phyloP scores from a whole-genome alignment of 2,329 filamentous ascomycete genomes.

The Xylaria sp. region DNA sequence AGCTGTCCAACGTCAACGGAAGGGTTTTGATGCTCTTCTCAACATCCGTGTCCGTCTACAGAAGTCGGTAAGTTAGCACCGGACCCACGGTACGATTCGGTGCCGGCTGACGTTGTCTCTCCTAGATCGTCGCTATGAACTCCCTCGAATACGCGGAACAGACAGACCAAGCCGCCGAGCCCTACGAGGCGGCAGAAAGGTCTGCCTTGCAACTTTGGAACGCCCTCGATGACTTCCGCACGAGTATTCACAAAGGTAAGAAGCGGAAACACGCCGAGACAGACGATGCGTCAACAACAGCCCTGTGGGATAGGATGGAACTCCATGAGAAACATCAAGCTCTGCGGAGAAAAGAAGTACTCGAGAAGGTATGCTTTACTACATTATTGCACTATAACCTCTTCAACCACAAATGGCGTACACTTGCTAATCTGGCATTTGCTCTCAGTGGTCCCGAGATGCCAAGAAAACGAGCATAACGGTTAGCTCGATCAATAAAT shows the following conservation, averaged over 20 bases:
- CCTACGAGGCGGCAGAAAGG: conserved; percentile 80
- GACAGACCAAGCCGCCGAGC: conserved; percentile 58
- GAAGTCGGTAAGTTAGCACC: conserved; percentile 66
- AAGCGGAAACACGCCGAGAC: conserved; percentile 71
- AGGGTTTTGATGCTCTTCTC: conserved; percentile 86
- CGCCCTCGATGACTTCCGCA: conserved; percentile 76
- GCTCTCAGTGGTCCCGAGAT: conserved; percentile 81
- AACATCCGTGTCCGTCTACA: conserved; percentile 93
- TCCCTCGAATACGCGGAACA: conserved; percentile 66
- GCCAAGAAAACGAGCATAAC: conserved; percentile 70
- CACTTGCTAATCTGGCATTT: background rate
- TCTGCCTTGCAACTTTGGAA: conserved; percentile 88
- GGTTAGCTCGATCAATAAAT: conserved; percentile 62
- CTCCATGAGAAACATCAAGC: conserved; percentile 68
- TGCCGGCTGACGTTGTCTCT: conserved; percentile 6
- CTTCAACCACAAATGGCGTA: background rate
- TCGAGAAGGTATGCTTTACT: conserved; percentile 65
- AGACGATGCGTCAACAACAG: conserved; percentile 65
- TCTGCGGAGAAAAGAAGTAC: conserved; percentile 72
- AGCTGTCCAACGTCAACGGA: conserved; percentile 86
- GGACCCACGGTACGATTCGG: background rate
- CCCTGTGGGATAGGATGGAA: conserved; percentile 78
- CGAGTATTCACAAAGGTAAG: conserved; percentile 66
- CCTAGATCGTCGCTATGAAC: conserved; percentile 76
- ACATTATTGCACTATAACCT: background rate